phyloP scores from a whole-genome alignment of 352 stramenopile species.

The Phytophthora citrophthora region DNA sequence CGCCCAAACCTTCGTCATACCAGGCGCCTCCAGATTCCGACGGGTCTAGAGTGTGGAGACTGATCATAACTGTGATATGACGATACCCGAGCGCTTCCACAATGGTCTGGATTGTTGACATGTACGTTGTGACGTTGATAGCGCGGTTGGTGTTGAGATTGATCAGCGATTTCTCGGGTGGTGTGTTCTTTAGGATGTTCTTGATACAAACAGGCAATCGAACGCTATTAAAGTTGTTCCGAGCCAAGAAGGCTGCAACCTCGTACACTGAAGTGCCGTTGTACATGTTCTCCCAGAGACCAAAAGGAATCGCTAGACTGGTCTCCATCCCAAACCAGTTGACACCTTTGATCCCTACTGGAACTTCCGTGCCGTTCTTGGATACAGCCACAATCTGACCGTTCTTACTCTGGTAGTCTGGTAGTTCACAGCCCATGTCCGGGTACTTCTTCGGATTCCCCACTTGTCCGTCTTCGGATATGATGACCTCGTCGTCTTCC shows the following conservation, averaged over 20 bases:
- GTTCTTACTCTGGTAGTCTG: conserved; percentile 71
- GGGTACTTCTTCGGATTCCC: conserved; percentile 66
- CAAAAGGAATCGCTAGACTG: conserved; percentile 56
- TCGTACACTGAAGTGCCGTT: conserved; percentile 75
- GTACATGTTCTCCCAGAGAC: conserved; percentile 70
- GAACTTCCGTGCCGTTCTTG: conserved; percentile 63
- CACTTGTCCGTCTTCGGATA: conserved; percentile 57
- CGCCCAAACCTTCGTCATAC: conserved; percentile 55
- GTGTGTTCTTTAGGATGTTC: conserved; percentile 54
- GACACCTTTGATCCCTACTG: conserved; percentile 61
- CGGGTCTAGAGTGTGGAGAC: conserved; percentile 61
- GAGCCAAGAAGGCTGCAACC: conserved; percentile 58
- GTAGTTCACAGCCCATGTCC: conserved; percentile 53
- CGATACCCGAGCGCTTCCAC: conserved; percentile 65
- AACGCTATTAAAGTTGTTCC: conserved; percentile 78
- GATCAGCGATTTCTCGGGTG: conserved; percentile 53
- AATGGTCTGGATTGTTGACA: conserved; percentile 59
- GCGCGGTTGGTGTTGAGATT: conserved; percentile 73
- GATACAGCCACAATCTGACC: conserved; percentile 50
- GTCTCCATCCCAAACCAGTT: conserved; percentile 88
- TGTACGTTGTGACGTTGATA: conserved; percentile 68
- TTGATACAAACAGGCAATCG: conserved; percentile 67
- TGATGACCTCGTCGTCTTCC: conserved; percentile 39
- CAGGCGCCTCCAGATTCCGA: conserved; percentile 58
- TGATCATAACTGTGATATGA: conserved; percentile 67